These are phyloP conservation scores for Coriaria nepalensis DNA, from an alignment of 306 rosid species.

Conservation along the genomic window DNA sequence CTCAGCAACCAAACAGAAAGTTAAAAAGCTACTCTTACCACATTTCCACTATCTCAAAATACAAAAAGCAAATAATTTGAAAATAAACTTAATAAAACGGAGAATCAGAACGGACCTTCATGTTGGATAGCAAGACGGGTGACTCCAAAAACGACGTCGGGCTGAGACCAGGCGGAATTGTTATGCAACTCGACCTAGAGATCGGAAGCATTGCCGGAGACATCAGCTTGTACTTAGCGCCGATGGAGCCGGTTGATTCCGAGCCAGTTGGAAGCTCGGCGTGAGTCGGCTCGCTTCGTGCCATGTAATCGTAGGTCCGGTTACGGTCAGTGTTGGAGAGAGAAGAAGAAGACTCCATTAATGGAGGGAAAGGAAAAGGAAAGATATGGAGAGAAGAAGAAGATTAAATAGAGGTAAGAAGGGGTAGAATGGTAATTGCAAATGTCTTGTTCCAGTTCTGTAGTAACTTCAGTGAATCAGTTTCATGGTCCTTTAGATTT, in stretches of 20 bases:
- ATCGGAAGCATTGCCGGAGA: slow-evolving; percentile 98
- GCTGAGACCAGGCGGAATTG: slow-evolving; percentile 73
- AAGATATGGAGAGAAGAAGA: slow-evolving; percentile 7
- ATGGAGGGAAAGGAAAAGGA: not conserved
- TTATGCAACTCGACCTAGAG: slow-evolving; percentile 73
- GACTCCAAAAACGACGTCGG: slow-evolving; percentile 87
- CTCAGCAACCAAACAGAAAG: no score
- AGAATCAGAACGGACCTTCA: slow-evolving; percentile 43
- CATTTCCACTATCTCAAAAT: not conserved
- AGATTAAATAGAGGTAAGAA: not conserved
- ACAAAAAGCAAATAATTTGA: not conserved
- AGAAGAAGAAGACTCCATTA: slow-evolving; percentile 5
- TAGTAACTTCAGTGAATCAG: no score
- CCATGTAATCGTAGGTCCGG: slow-evolving; percentile 8
- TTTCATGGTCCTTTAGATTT: not conserved
- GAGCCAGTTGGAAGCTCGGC: slow-evolving; percentile 6
- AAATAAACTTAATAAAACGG: not conserved
- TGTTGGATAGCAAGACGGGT: slow-evolving; percentile 72
- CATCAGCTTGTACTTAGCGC: slow-evolving; percentile 75
- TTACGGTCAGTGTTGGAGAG: slow-evolving; percentile 17
- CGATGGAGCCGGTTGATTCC: slow-evolving; percentile 12
- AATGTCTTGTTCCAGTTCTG: no score
- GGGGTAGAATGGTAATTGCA: slow-evolving; percentile 44
- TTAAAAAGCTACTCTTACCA: no score
- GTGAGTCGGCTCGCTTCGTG: slow-evolving; percentile 24